Evolutionary conservation across 2,329 filamentous ascomycete species (phyloP).

Genomic region (Zalaria obscura): DNA sequence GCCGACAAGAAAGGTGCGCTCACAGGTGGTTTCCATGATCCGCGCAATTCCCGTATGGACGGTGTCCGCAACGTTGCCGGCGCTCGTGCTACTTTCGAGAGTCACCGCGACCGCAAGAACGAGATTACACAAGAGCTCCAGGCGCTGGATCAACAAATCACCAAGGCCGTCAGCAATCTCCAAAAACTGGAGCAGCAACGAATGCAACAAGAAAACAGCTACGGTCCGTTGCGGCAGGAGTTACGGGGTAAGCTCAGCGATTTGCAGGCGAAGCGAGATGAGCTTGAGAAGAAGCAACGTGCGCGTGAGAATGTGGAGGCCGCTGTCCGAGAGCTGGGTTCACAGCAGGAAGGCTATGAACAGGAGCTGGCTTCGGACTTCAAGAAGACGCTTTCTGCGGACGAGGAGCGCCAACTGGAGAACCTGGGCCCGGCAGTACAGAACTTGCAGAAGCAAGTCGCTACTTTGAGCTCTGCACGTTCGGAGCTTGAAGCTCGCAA

Average conservation of each 20-base stretch:
- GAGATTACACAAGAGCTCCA: constrained; percentile 60
- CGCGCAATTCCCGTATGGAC: constrained; percentile 72
- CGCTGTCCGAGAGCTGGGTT: constrained; percentile 40
- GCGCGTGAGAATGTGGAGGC: constrained; percentile 56
- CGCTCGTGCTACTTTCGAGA: constrained; percentile 62
- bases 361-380: constrained; percentile 74
- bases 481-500: constrained; percentile 70
- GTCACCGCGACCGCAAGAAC: constrained; percentile 45
- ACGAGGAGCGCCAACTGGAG: constrained; percentile 74
- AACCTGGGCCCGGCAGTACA: constrained; percentile 54
- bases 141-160: constrained; percentile 76
- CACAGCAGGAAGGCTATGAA: constrained; percentile 64
- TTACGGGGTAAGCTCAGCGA: constrained; percentile 61
- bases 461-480: constrained; percentile 57
- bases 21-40: constrained; percentile 87
- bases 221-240: constrained; percentile 65
- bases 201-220: constrained; percentile 65
- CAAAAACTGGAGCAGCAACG: constrained; percentile 71
- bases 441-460: constrained; percentile 62
- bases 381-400: constrained; percentile 70
- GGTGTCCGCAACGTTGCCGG: constrained; percentile 62
- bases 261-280: constrained; percentile 57
- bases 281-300: constrained; percentile 56
- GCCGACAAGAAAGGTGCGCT: constrained; percentile 91
- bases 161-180: constrained; percentile 66